A percentile compares a stretch with the other conserved stretches of the same genome.
Conservation (phyloP, 2,329 filamentous ascomycete species). For the Ceratocystis lukuohia region DNA sequence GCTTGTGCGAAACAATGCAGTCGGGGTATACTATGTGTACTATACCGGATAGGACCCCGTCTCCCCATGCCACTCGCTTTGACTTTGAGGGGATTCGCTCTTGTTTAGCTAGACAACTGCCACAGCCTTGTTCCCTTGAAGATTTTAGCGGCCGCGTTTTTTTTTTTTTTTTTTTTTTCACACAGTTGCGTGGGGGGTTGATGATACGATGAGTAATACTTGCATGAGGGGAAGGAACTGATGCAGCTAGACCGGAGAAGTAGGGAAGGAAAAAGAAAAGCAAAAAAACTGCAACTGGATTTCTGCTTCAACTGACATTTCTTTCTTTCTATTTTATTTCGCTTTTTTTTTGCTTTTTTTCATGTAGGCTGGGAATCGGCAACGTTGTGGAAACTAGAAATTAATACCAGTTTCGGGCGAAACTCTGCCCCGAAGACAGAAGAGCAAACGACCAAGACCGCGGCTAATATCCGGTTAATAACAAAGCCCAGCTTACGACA, state of each 20-base stretch:
- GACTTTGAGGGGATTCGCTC: neutral
- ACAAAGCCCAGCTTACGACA: neutral
- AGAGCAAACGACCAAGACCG: neutral
- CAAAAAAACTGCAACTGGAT: no score
- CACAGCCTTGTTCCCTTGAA: constrained; percentile 6
- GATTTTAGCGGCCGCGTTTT: neutral
- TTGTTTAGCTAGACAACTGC: neutral
- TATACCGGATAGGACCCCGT: neutral
- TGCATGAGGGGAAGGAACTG: neutral
- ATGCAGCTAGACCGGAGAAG: neutral
- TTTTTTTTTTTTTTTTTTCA: neutral
- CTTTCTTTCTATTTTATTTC: no score
- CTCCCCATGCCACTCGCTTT: neutral
- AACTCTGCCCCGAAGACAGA: neutral
- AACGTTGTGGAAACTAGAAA: no score
- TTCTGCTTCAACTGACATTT: no score
- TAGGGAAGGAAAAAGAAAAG: no score
- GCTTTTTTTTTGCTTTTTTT: no score
- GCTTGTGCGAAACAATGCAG: neutral
- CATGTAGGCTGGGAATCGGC: no score
- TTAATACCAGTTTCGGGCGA: neutral
- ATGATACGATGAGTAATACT: neutral
- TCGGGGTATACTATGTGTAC: neutral
- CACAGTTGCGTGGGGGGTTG: neutral
- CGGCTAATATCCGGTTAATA: neutral